Base-by-base conservation (phyloP, 73 alveolate species). In the Tetrahymena elliotti region DNA sequence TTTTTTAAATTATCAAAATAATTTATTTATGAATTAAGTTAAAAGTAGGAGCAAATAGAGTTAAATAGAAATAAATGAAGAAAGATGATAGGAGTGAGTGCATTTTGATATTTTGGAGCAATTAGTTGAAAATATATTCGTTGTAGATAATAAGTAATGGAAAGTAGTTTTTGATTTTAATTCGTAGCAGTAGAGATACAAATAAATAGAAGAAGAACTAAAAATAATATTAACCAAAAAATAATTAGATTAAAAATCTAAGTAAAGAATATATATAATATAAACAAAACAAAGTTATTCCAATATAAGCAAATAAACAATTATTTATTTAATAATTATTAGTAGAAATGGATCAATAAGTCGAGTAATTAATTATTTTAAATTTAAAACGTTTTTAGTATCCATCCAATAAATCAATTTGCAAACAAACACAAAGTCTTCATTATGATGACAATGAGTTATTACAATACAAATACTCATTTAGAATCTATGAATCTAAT, bases 131-230 rank as follows among this genome's bases (percentile, higher is more conserved):
- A 68, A 68, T 68, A 68, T n/a, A 68, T 68, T 68, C 88, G 88
- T 68, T 68, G 88, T 68, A 11, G 33, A 8, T 31, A n/a, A 27
- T 68, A 0, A 68, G 34, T 27, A 68, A 31, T n/a, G 88, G 34
- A 68, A 10, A 68, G 88, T 68, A 22, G 88, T 68, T 68, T 68
- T 68, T 68, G 88, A 68, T 68, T 68, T 68, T 68, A 68, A 68
- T 68, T 68, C 88, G 88, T 36, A 68, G 88, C 88, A 68, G 88
- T 68, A 68, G 88, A 68, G 88, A 68, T 68, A 68, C 88, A 68
- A 68, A 68, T 68, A 68, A 68, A 68, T 68, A 68, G 88, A 68
- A 68, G 88, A 68, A 68, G 88, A 68, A 68, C 88, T 68, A 68
- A 68, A 68, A 68, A 68, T 68, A 68, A 68, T 68, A 68, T 68